Evolutionary conservation across 1,284 basidiomycete species (phyloP).

Genomic region (Hypsizygus ulmarius): DNA sequence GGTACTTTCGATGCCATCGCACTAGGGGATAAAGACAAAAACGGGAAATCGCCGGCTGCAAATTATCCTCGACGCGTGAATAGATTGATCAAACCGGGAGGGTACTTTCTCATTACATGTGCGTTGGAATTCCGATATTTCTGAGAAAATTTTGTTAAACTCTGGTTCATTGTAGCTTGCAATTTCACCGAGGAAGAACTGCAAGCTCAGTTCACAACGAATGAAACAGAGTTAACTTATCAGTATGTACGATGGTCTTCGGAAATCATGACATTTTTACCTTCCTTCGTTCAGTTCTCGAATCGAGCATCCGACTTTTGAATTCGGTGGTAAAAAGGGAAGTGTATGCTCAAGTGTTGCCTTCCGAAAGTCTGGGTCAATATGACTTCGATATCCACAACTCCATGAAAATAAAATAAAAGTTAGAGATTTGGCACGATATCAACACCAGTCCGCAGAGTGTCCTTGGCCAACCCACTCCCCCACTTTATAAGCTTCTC

Average conservation of each 20-base stretch:
- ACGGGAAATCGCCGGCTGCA: conserved; percentile 53
- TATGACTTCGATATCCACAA: background rate
- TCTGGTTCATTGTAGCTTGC: conserved; percentile 56
- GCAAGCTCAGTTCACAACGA: conserved; percentile 50
- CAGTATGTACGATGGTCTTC: conserved; percentile 46
- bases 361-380: conserved; percentile 48
- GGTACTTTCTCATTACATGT: conserved; percentile 85
- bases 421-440: conserved; percentile 40
- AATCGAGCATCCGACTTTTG: conserved; percentile 68
- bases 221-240: conserved; percentile 52
- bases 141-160: background rate
- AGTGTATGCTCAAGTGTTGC: conserved; percentile 73
- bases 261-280: background rate
- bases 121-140: conserved; percentile 11
- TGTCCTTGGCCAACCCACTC: conserved; percentile 61
- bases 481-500: conserved; percentile 62
- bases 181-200: conserved; percentile 90
- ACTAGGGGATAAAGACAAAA: conserved; percentile 60
- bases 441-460: conserved; percentile 61
- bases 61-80: conserved; percentile 64
- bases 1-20: conserved; percentile 89
- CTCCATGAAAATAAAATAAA: background rate
- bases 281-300: conserved; percentile 49
- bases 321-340: conserved; percentile 75
- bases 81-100: conserved; percentile 60